phyloP scores from a whole-genome alignment of 2,329 filamentous ascomycete species.

The Sphaerostilbella broomeana region DNA sequence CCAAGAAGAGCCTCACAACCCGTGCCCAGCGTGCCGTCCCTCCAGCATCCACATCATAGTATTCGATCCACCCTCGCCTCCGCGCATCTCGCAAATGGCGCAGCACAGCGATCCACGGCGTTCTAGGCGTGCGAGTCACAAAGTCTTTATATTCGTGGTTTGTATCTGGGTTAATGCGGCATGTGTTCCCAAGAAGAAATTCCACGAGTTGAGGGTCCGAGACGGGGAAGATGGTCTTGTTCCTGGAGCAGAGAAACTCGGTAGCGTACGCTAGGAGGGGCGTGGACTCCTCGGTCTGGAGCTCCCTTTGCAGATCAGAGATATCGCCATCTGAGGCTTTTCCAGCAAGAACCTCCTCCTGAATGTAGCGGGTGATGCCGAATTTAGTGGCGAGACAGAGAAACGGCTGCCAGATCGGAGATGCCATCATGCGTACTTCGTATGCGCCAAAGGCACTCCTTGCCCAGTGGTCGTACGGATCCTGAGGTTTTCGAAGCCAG shows the following conservation, averaged over 20 bases:
- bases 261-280: constrained; percentile 28
- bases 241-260: constrained; percentile 29
- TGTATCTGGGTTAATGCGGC: constrained; percentile 15
- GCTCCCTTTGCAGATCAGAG: not conserved
- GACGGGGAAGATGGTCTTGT: constrained; percentile 29
- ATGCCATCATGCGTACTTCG: constrained; percentile 24
- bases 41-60: constrained; percentile 21
- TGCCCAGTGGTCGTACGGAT: constrained; percentile 29
- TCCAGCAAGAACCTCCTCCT: constrained; percentile 17
- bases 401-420: constrained; percentile 25
- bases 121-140: constrained; percentile 16
- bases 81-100: constrained; percentile 26
- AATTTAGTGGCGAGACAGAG: constrained; percentile 28
- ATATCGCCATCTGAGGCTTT: not conserved
- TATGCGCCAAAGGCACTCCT: constrained; percentile 26
- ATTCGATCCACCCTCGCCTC: constrained; percentile 25
- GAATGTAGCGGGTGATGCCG: constrained; percentile 24
- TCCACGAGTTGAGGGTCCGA: constrained; percentile 24
- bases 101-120: constrained; percentile 26
- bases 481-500: constrained; percentile 22
- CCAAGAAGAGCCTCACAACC: constrained; percentile 23
- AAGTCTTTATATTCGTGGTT: constrained; percentile 21
- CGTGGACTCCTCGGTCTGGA: constrained; percentile 15
- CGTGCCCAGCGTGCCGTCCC: constrained; percentile 25
- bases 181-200: constrained; percentile 18